These are phyloP conservation scores for Colletotrichum sp. DNA, from an alignment of 2,329 filamentous ascomycete genomes.

Conservation along the genomic window DNA sequence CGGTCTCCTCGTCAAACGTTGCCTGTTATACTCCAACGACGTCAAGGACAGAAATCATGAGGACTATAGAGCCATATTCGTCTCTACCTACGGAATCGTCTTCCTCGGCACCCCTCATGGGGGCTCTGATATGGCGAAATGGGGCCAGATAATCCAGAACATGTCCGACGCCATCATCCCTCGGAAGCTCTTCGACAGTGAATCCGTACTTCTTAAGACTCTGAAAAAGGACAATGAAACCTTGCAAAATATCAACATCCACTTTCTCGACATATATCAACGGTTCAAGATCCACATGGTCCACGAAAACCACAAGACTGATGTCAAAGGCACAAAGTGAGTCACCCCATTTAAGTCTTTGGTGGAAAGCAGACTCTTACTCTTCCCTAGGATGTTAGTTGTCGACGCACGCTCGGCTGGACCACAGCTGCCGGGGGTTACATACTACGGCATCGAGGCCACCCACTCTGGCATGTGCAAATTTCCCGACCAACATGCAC, in stretches of 20 bases:
- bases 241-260: conserved; percentile 74
- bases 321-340: conserved; percentile 66
- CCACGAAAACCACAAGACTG: conserved; percentile 75
- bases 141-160: conserved; percentile 70
- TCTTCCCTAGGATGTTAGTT: conserved; percentile 53
- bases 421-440: conserved; percentile 72
- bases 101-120: conserved; percentile 81
- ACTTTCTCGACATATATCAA: conserved; percentile 74
- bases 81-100: conserved; percentile 78
- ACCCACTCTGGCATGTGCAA: conserved; percentile 78
- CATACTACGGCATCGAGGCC: conserved; percentile 76
- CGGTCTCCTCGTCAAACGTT: conserved; percentile 74
- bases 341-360: conserved; percentile 20
- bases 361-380: background rate
- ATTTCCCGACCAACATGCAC: conserved; percentile 66
- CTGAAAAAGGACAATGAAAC: conserved; percentile 78
- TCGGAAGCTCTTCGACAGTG: conserved; percentile 69
- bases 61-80: conserved; percentile 70
- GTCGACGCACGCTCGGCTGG: conserved; percentile 75
- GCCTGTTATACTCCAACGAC: conserved; percentile 71
- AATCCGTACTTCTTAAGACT: conserved; percentile 71
- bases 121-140: conserved; percentile 71
- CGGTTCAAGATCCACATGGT: conserved; percentile 78
- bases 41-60: conserved; percentile 64
- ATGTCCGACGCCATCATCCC: conserved; percentile 71